phyloP scores from a whole-genome alignment of 129 eudicot species.

The Lactuca sativa region DNA sequence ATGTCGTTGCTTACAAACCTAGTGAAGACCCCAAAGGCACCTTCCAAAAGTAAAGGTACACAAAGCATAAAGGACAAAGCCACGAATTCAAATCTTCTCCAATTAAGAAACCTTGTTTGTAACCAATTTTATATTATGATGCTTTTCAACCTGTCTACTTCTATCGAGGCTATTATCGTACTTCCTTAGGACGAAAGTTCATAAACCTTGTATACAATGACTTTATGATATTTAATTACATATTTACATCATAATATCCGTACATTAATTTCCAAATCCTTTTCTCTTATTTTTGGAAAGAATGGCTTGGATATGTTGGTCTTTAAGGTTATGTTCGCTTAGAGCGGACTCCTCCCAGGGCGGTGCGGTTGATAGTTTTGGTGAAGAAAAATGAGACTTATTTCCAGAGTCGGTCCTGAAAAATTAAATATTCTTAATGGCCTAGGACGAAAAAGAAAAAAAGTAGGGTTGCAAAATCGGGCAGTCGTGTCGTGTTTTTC shows the following conservation, averaged over 20 bases:
- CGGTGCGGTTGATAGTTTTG: no score
- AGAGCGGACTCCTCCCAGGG: no score
- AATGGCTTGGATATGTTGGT: neutral
- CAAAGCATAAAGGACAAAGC: constrained; percentile 9
- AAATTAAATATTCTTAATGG: no score
- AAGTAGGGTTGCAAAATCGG: no score
- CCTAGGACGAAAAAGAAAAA: no score
- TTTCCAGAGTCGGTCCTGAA: no score
- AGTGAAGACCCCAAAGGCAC: constrained; percentile 23
- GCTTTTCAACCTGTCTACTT: constrained; percentile 13
- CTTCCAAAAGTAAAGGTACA: constrained; percentile 11
- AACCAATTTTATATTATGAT: constrained; percentile 5
- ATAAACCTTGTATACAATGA: neutral
- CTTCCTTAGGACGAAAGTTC: neutral
- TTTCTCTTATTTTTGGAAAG: neutral
- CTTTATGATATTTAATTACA: neutral
- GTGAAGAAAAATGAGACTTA: no score
- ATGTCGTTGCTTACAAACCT: constrained; percentile 17
- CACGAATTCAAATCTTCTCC: constrained; percentile 21
- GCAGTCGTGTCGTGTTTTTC: no score
- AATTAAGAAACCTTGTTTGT: constrained; percentile 1
- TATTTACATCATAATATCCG: neutral
- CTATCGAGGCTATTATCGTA: neutral
- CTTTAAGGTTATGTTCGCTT: no score
- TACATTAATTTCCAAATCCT: neutral